phyloP scores from a whole-genome alignment of 192 early-diverging fungal species.

The Anaeromyces robustus region DNA sequence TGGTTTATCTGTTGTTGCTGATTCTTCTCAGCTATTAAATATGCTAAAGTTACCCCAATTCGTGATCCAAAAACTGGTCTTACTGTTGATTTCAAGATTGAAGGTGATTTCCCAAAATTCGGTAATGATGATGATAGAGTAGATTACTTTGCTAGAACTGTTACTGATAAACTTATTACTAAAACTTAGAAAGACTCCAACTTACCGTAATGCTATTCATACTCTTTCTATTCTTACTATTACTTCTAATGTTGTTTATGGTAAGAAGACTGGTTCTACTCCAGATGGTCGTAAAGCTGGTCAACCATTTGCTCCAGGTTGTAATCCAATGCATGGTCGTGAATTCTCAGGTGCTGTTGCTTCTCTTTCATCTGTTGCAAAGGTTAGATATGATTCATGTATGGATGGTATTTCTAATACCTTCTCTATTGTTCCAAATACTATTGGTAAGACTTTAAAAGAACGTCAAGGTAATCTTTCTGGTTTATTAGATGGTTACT shows the following conservation, averaged over 20 bases:
- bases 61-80: slow-evolving; percentile 5
- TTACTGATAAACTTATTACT: slow-evolving; percentile 1
- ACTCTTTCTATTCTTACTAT: too few species aligned
- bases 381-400: slow-evolving; percentile 8
- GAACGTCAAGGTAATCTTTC: slow-evolving; percentile 4
- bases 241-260: too few species aligned
- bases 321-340: too few species aligned
- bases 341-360: slow-evolving; percentile 6
- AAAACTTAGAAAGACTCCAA: slow-evolving; percentile 10
- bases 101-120: slow-evolving; percentile 12
- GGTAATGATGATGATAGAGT: slow-evolving; percentile 8
- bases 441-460: slow-evolving; percentile 1
- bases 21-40: slow-evolving; percentile 9
- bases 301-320: too few species aligned
- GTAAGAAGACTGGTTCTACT: too few species aligned
- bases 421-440: slow-evolving; percentile 7
- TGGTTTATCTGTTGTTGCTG: slow-evolving; percentile 9
- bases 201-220: slow-evolving; percentile 6
- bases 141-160: slow-evolving; percentile 5
- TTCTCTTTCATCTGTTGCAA: slow-evolving; percentile 8
- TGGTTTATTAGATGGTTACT: slow-evolving; percentile 7
- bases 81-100: slow-evolving; percentile 8
- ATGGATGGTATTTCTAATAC: slow-evolving; percentile 9
- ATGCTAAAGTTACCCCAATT: slow-evolving; percentile 5
- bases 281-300: too few species aligned